Evolutionary conservation across 1,139 yeast species (phyloP), one percentile per base, ranked within the genome.

Genomic region (Scheffersomyces stambukii): DNA sequence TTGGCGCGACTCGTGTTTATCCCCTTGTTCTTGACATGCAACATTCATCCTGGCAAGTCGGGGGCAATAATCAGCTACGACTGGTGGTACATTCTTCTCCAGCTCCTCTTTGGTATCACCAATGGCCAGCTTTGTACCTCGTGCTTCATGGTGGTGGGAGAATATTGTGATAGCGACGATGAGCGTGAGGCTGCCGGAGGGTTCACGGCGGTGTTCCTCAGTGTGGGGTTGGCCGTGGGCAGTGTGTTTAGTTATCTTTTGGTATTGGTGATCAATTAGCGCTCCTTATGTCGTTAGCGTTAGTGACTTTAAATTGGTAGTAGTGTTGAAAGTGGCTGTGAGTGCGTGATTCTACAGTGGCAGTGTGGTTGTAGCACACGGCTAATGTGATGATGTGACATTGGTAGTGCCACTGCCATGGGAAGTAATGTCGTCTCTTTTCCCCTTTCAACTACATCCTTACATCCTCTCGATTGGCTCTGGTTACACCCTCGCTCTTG

Each of bases 181-280:
- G 93, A 85, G 48, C 80, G 78, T 52, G 88, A 84, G 41, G 96
- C 96, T 0, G 95, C 97, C 1, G 96, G 96, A 21, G 96, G 96
- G 3, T 83, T 88, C 52, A 82, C 94, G 33, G 77, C 86, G 1
- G 75, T 86, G 11, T 76, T 83, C 41, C 66, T 86, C 31, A 80
- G 89, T 35, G 47, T 75, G 13, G 95, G 95, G 0, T 64, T 88
- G 32, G 78, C 93, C 0, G 62, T 71, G 3, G 96, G 97, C 2
- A 78, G 94, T 40, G 45, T 88, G 1, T 52, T 81, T 29, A 81
- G 95, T 46, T 85, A 85, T 48, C 48, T 75, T 1, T 67, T 84
- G 33, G 88, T 80, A 7, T 36, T 57, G 16, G 31, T 45, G 19
- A 48, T 59, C 16, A 41, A 44, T 25, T 54, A 41, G n/a, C n/a